A percentile compares a stretch with the other conserved stretches of the same genome.
phyloP scores from a whole-genome alignment of 2,329 filamentous ascomycete species.

The Aureobasidium melanogenum region DNA sequence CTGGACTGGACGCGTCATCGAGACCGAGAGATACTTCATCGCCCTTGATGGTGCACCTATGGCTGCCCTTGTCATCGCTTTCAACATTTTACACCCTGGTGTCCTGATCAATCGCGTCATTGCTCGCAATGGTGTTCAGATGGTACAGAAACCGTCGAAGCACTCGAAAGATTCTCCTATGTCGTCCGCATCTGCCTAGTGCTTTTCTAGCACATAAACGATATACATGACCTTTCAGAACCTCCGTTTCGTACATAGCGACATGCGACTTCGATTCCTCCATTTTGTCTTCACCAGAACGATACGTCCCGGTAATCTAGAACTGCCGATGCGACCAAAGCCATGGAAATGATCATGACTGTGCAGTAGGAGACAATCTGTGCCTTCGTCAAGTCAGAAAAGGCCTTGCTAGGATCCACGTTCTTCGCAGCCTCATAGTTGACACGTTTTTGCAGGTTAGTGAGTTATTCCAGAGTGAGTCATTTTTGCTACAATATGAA shows the following conservation, averaged over 20 bases:
- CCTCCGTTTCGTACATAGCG: background rate
- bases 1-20: slow-evolving; percentile 50
- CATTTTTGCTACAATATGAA: background rate
- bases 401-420: background rate
- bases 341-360: background rate
- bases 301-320: background rate
- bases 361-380: background rate
- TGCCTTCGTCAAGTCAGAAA: background rate
- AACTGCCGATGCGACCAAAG: background rate
- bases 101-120: slow-evolving; percentile 9
- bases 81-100: slow-evolving; percentile 43
- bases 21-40: slow-evolving; percentile 39
- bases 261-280: background rate
- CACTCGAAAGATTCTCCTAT: background rate
- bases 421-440: background rate
- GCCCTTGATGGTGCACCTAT: slow-evolving; percentile 48
- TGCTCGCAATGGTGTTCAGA: background rate
- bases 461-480: background rate
- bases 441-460: background rate
- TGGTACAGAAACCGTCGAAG: background rate
- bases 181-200: background rate
- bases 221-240: background rate
- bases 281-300: too few relatives aligned
- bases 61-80: slow-evolving; percentile 32
- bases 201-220: background rate